Evolutionary conservation across 176 grass and related monocot genomes (phyloP), one percentile per base, ranked within the genome.

Genomic region (Aegilops sharonensis): DNA sequence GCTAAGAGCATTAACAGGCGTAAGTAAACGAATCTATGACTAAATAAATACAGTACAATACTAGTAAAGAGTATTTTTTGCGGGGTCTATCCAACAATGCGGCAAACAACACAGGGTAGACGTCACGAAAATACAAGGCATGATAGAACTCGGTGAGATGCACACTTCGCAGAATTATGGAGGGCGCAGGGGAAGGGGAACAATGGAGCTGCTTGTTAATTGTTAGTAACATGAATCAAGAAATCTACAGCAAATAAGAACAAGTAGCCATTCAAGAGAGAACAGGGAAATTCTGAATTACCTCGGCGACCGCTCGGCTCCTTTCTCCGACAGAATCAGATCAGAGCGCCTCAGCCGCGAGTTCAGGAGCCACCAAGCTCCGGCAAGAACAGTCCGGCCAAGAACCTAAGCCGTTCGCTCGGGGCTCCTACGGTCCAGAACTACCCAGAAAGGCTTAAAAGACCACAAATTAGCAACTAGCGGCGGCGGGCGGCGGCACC

Each of bases 311-410:
- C 23, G 17, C 4, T 20, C 39, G 12, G 39, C 77, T 72, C 31
- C 21, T 59, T 24, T 43, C 31, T 15, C 68, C 67, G 5, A 11
- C 4, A 52, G 35, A 43, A 77, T 81, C 21, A 59, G 80, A 69
- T 77, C 35, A 47, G 23, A 61, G 23, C 23, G 35, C 72, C 75
- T 54, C 54, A 56, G 36, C 31, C 3, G n/a, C 40, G 5, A 89
- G 45, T 6, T 50, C 75, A 72, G 30, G 23, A 32, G 40, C 23
- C 68, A 34, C 39, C 83, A 52, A 77, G 23, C 40, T 50, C 62
- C 71, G 40, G 27, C 83, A 48, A 85, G 72, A 65, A 48, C 56
- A 66, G 11, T 25, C 83, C 72, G 63, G 47, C 31, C 12, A 85
- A 43, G 47, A 63, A 66, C 35, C 83, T 27, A 25, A 63, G 42